Evolutionary conservation across 2,329 filamentous ascomycete species (phyloP).

Genomic region (Sporothrix phasma): DNA sequence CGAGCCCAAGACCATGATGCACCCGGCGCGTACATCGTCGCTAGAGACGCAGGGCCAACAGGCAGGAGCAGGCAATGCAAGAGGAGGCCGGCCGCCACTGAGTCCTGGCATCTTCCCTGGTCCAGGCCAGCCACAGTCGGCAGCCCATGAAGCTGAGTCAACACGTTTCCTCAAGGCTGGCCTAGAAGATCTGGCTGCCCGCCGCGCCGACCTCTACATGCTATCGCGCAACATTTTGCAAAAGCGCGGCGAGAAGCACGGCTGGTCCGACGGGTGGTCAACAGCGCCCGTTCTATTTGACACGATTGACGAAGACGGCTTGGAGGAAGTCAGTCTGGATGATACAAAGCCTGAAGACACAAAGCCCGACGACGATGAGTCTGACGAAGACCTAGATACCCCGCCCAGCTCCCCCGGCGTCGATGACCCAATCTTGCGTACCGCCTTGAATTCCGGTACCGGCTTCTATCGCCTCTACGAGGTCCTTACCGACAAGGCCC

Average conservation of each 20-base stretch:
- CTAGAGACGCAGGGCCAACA: constrained; percentile 37
- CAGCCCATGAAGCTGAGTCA: constrained; percentile 30
- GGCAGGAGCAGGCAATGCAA: not conserved
- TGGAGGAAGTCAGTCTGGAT: constrained; percentile 50
- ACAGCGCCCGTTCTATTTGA: constrained; percentile 39
- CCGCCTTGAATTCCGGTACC: constrained; percentile 50
- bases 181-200: constrained; percentile 70
- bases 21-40: constrained; percentile 55
- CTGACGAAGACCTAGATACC: too few species aligned
- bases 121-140: constrained; percentile 30
- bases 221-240: constrained; percentile 73
- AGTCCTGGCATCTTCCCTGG: constrained; percentile 47
- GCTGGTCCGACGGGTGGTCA: constrained; percentile 71
- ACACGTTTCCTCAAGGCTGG: constrained; percentile 51
- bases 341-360: too few species aligned
- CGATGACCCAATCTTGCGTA: constrained; percentile 46
- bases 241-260: constrained; percentile 57
- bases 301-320: constrained; percentile 33
- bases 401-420: constrained; percentile 32
- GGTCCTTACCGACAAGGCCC: constrained; percentile 71
- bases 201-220: constrained; percentile 70
- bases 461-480: constrained; percentile 61
- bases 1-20: constrained; percentile 61
- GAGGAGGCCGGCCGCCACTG: constrained; percentile 24
- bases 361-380: too few species aligned